These are phyloP conservation scores for Abrus pulchellus DNA, from an alignment of 306 rosid genomes.

Conservation along the genomic window DNA sequence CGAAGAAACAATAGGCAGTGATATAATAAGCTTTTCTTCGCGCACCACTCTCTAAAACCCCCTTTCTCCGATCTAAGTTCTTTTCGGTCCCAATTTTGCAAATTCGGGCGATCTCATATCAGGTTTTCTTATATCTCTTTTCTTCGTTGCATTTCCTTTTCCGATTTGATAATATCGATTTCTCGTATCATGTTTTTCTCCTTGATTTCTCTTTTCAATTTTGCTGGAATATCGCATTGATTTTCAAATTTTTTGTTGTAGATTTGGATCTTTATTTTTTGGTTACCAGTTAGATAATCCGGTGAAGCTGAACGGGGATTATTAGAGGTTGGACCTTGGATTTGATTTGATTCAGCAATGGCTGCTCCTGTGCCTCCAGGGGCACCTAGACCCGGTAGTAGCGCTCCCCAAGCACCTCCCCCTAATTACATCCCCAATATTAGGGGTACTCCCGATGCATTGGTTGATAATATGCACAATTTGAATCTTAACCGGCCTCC, in stretches of 20 bases:
- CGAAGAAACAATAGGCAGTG: conserved; percentile 28
- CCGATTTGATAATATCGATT: conserved; percentile 29
- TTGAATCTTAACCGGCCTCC: conserved; percentile 86
- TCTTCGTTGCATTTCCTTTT: neutral
- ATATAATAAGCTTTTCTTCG: neutral
- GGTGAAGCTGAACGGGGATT: conserved; percentile 31
- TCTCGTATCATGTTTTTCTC: neutral
- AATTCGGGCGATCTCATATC: conserved; percentile 47
- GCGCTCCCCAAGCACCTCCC: conserved; percentile 64
- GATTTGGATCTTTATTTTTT: conserved; percentile 47
- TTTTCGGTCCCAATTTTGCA: conserved; percentile 29
- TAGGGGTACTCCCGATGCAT: conserved; percentile 55
- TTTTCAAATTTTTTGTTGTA: conserved; percentile 38
- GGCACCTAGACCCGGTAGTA: conserved; percentile 86
- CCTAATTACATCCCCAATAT: conserved; percentile 74
- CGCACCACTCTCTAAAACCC: conserved; percentile 55
- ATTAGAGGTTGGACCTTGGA: conserved; percentile 37
- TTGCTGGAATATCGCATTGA: conserved; percentile 9
- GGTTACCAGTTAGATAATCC: conserved; percentile 7
- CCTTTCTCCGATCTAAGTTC: conserved; percentile 53
- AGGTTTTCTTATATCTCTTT: conserved; percentile 39
- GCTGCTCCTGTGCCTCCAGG: conserved; percentile 96
- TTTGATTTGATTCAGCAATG: conserved; percentile 64
- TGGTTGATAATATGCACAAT: conserved; percentile 73
- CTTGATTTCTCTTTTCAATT: neutral